A percentile compares a stretch with the other conserved stretches of the same genome.
phyloP scores from a whole-genome alignment of 352 stramenopile species.

The Phytophthora kernoviae region DNA sequence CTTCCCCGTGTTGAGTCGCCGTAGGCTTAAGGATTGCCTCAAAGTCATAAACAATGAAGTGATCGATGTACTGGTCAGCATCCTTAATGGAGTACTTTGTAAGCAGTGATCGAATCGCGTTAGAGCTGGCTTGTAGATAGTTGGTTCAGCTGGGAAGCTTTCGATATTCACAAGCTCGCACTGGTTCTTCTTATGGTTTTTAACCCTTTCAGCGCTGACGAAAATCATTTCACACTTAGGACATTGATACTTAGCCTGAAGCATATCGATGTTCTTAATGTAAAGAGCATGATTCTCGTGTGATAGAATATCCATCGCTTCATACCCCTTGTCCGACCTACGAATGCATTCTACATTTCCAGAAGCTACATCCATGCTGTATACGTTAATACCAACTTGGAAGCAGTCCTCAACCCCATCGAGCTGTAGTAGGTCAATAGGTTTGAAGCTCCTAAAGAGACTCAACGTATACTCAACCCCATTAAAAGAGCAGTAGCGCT shows the following conservation, averaged over 20 bases:
- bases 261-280: neutral
- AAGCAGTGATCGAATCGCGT: slow-evolving; percentile 6
- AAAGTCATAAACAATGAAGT: neutral
- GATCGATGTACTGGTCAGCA: neutral
- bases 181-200: slow-evolving; percentile 1
- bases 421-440: slow-evolving; percentile 7
- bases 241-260: slow-evolving; percentile 1
- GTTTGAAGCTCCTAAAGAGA: slow-evolving; percentile 6
- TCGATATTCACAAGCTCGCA: slow-evolving; percentile 1
- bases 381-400: slow-evolving; percentile 1
- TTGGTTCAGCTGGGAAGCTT: neutral
- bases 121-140: neutral
- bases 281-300: neutral
- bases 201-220: slow-evolving; percentile 1
- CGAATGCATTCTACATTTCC: neutral
- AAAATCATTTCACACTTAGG: slow-evolving; percentile 4
- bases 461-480: slow-evolving; percentile 3
- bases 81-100: neutral
- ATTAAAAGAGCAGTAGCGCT: neutral
- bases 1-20: neutral
- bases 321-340: neutral
- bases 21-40: slow-evolving; percentile 4
- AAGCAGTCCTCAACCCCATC: slow-evolving; percentile 5
- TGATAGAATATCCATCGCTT: slow-evolving; percentile 1
- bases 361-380: neutral